Base-by-base conservation (phyloP, 2,329 filamentous ascomycete genomes). In the Furcasterigmium furcatum region DNA sequence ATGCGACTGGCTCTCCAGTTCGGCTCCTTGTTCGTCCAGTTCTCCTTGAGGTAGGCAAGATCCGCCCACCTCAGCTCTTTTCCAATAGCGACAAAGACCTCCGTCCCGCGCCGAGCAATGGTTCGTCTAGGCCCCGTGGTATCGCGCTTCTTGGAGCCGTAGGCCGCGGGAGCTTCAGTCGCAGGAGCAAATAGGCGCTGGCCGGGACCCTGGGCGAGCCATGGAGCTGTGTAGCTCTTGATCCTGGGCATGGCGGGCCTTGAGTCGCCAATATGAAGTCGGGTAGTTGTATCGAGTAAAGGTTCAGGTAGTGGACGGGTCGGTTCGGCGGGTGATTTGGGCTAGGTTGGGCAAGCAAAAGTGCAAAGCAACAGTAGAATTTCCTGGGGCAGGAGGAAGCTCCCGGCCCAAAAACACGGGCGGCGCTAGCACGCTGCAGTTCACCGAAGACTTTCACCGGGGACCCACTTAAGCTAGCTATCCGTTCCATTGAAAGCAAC, bases 11-110 rank as follows among this genome's bases (percentile, higher is more conserved):
- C 59, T n/a, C 59, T 59, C 40, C 61, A 60, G 34, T 59, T 58
- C 9, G 54, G 35, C 42, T 60, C 56, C 24, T 58, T 60, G 18
- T 53, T 57, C 19, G 60, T 50, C 66, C 66, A 71, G 41, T 60
- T 63, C 50, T 84, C 87, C 70, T 95, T 95, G 58, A 97, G 65
- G 48, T 85, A 81, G 43, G 83, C 81, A 45, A 99, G 70, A 66
- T 96, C 89, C 9, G 88, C 85, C 91, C 94, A 99, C 64, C 91
- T 80, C 50, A 99, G 87, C 65, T 97, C 89, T 56, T 87, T 91
- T 41, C 91, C 91, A 34, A 87, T 84, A 18, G 91, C 91, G 12
- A 90, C 84, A 61, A 97, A 97, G 9, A 97, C 73, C 59, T 99
- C 91, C 1, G 88, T 90, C 14, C 88, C 91, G 48, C 92, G 78